phyloP scores from a whole-genome alignment of 352 stramenopile genomes.

The Phytophthora nicotianae region DNA sequence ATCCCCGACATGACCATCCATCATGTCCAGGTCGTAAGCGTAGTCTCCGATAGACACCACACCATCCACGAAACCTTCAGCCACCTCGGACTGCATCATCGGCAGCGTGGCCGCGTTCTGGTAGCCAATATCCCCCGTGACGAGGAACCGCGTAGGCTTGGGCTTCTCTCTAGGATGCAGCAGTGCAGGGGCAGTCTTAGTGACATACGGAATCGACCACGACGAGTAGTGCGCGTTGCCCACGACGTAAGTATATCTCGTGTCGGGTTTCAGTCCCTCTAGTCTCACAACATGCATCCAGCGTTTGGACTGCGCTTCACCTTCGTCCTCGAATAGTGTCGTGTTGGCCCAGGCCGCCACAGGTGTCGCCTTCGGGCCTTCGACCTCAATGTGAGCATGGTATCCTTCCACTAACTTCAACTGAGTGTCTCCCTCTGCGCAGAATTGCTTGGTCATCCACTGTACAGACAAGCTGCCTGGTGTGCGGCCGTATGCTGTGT shows the following conservation, averaged over 20 bases:
- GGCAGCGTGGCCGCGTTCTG: conserved; percentile 84
- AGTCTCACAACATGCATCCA: conserved; percentile 72
- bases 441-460: conserved; percentile 78
- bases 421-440: conserved; percentile 43
- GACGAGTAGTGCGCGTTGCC: conserved; percentile 66
- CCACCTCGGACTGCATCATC: conserved; percentile 88
- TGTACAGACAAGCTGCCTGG: conserved; percentile 70
- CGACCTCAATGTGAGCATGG: conserved; percentile 42
- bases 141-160: conserved; percentile 69
- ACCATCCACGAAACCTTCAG: conserved; percentile 68
- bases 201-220: conserved; percentile 78
- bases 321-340: conserved; percentile 68
- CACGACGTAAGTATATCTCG: conserved; percentile 82
- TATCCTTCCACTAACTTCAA: conserved; percentile 68
- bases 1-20: conserved; percentile 80
- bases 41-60: conserved; percentile 89
- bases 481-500: conserved; percentile 71
- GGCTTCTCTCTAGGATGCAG: conserved; percentile 18
- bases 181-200: conserved; percentile 59
- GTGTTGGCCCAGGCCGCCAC: conserved; percentile 51
- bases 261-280: conserved; percentile 59
- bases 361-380: conserved; percentile 30
- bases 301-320: conserved; percentile 52
- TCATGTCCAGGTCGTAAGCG: conserved; percentile 85
- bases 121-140: conserved; percentile 88